Conservation (phyloP, 352 stramenopile species). For the Phytopythium vexans region DNA sequence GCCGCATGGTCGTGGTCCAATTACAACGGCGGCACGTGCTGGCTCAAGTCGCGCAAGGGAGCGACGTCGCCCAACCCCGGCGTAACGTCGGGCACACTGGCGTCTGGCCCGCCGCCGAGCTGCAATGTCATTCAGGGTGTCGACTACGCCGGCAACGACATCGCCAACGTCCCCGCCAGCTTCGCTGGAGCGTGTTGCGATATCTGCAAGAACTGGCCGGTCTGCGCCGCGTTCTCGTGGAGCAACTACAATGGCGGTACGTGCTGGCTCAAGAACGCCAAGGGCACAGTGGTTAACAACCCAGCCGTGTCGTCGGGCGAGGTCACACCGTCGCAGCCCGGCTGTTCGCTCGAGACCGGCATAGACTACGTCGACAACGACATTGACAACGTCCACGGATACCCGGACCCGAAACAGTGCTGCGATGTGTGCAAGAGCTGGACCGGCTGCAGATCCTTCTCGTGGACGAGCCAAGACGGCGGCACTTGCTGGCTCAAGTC, state of each 20-base stretch:
- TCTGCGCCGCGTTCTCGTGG: constrained; percentile 47
- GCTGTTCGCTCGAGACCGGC: constrained; percentile 13
- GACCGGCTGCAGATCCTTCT: constrained; percentile 23
- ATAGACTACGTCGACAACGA: constrained; percentile 30
- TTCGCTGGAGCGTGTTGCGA: background rate
- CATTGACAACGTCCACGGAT: constrained; percentile 12
- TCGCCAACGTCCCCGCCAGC: background rate
- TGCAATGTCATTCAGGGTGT: background rate
- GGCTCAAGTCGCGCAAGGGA: constrained; percentile 35
- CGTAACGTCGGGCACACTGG: constrained; percentile 5
- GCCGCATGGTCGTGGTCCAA: constrained; percentile 46
- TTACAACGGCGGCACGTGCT: constrained; percentile 44
- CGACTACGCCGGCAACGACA: constrained; percentile 1
- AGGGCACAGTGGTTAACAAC: background rate
- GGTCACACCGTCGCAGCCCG: constrained; percentile 7
- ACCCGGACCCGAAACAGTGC: constrained; percentile 8
- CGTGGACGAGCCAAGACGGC: constrained; percentile 27
- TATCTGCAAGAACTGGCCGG: background rate
- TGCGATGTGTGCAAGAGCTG: constrained; percentile 28
- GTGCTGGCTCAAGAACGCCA: constrained; percentile 51
- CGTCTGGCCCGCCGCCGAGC: background rate
- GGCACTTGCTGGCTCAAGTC: constrained; percentile 38
- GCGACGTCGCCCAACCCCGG: too few species aligned
- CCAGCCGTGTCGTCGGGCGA: constrained; percentile 4
- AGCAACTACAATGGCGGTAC: constrained; percentile 37